Evolutionary conservation across 371 early-diverging fungal species (phyloP).

Genomic region (Chytridium lagenaria): DNA sequence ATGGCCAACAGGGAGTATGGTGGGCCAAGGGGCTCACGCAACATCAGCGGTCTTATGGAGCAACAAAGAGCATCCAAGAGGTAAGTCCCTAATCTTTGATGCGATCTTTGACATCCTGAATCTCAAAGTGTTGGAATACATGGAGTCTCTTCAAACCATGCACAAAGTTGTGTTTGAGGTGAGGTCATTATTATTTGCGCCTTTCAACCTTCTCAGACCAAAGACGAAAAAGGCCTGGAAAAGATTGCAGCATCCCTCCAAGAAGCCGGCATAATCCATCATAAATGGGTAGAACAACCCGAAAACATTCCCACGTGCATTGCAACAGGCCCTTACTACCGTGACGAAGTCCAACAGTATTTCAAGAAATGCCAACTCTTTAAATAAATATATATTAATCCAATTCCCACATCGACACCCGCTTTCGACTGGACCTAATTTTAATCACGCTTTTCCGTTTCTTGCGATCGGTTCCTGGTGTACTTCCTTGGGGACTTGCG

Average conservation of each 20-base stretch:
- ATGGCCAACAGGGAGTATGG: constrained; percentile 12
- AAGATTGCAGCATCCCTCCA: constrained; percentile 13
- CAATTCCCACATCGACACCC: not conserved
- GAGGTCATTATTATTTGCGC: not conserved
- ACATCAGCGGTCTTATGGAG: not conserved
- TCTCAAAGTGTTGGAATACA: constrained; percentile 11
- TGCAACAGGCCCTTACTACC: constrained; percentile 25
- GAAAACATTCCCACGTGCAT: constrained; percentile 30
- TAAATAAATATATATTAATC: constrained; percentile 1
- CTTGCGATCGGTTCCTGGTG: not conserved
- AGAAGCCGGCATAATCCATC: constrained; percentile 20
- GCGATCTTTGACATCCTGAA: not conserved
- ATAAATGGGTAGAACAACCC: constrained; percentile 35
- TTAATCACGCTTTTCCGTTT: not conserved
- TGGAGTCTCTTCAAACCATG: not conserved
- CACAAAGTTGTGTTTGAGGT: constrained; percentile 20
- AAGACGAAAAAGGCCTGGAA: constrained; percentile 22
- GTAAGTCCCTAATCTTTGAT: not conserved
- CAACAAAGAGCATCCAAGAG: not conserved
- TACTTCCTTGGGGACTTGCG: not conserved
- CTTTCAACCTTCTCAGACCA: not conserved
- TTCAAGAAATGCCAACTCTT: constrained; percentile 31
- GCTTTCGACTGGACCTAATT: not conserved
- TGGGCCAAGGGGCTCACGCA: constrained; percentile 16
- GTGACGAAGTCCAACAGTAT: constrained; percentile 20